Evolutionary conservation across 371 early-diverging fungal genomes (phyloP), one percentile per base, ranked within the genome.

Genomic region (Mucor mucedo): DNA sequence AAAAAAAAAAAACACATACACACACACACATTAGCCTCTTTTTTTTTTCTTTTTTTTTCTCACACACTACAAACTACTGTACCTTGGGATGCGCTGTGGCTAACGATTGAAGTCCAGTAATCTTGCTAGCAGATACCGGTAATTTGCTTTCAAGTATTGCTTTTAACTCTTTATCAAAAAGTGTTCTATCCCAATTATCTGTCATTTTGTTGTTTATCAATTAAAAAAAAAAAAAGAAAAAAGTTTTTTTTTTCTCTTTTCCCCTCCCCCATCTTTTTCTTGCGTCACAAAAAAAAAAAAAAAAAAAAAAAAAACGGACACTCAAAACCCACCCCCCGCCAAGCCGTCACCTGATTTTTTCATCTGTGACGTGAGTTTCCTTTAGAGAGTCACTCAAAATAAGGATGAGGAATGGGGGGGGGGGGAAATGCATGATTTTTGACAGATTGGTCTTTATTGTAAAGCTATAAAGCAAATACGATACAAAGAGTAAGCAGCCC

Each of bases 121-220:
- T 88, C 72, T 84, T 84, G 7, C 87, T 87, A 9, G 86, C 88
- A 16, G 90, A 88, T 2, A 89, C 81, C 4, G 88, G 85, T 4
- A 79, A 71, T 54, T 84, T 84, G 8, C 75, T 66, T 45, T 84
- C 83, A 53, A 79, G 64, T 10, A 87, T 77, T 5, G 84, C 63
- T 35, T 80, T 80, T 13, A 89, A 63, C 40, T 86, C 88, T 55
- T 72, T 77, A 66, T 88, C 88, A 70, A 88, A 89, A 41, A 79
- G 73, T 28, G 75, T 70, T 49, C 79, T 71, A 59, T 85, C 78
- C 81, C 78, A 81, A 38, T n/a, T 66, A 58, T 73, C 76, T 40
- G 65, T 67, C 78, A 78, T 78, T 58, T 48, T 35, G 35, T 8
- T 35, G 35, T 4, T 35, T 35, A 35, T 35, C 8, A 6, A 0